Conservation (phyloP, 2,329 filamentous ascomycete genomes). For the Cytospora piceicola region DNA sequence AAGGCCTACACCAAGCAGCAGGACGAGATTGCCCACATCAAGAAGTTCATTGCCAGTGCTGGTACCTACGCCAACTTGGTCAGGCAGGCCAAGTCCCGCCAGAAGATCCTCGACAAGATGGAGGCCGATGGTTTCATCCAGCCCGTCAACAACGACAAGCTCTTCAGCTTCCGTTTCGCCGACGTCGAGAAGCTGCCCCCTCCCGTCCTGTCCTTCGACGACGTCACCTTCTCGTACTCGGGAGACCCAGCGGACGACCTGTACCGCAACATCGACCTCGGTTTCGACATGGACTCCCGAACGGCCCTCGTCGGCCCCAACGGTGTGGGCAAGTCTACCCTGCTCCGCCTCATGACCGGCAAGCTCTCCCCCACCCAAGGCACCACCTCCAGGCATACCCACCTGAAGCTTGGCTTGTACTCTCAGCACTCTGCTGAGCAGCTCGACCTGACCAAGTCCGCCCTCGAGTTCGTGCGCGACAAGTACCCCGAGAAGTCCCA, state of each 20-base stretch:
- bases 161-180: slow-evolving; percentile 98
- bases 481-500: slow-evolving; percentile 89
- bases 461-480: slow-evolving; percentile 96
- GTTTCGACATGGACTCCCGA: slow-evolving; percentile 99
- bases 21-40: slow-evolving; percentile 98
- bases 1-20: slow-evolving; percentile 99
- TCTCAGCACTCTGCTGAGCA: slow-evolving; percentile 98
- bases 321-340: slow-evolving; percentile 97
- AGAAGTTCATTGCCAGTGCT: slow-evolving; percentile 99
- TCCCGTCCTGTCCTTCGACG: slow-evolving; percentile 92
- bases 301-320: slow-evolving; percentile 97
- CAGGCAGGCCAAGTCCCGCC: slow-evolving; percentile 95
- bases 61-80: slow-evolving; percentile 99
- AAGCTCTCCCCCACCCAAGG: slow-evolving; percentile 86
- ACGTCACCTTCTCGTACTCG: slow-evolving; percentile 98
- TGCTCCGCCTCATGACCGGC: slow-evolving; percentile 95
- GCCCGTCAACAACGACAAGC: slow-evolving; percentile 78
- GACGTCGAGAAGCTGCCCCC: slow-evolving; percentile 99
- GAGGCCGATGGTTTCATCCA: slow-evolving; percentile 99
- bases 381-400: slow-evolving; percentile 86
- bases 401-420: slow-evolving; percentile 98
- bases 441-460: slow-evolving; percentile 96
- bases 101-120: slow-evolving; percentile 99
- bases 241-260: slow-evolving; percentile 87
- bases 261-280: slow-evolving; percentile 95